Percentiles rank a stretch among this genome's conserved stretches.
Conservation (phyloP, 2,329 filamentous ascomycete genomes). For the Verticillium longisporum region DNA sequence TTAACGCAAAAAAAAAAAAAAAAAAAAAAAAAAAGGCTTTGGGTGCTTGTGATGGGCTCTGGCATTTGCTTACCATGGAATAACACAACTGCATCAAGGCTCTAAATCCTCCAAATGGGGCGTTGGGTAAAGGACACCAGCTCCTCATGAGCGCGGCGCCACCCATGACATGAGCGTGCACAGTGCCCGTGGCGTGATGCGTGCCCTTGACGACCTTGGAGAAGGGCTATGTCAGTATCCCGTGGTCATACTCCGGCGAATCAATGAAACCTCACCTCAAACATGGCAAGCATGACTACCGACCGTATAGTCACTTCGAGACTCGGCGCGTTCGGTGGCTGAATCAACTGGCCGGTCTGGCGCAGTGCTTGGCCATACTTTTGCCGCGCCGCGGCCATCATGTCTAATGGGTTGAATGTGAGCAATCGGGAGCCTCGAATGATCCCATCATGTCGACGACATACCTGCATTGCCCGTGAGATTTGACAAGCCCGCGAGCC, state of each 20-base stretch:
- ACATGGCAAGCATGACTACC: slow-evolving; percentile 53
- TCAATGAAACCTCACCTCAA: slow-evolving; percentile 39
- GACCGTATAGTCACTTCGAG: slow-evolving; percentile 40
- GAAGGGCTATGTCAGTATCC: background rate
- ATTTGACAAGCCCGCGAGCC: slow-evolving; percentile 51
- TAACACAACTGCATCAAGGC: slow-evolving; percentile 49
- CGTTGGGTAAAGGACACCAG: slow-evolving; percentile 29
- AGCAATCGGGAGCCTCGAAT: background rate
- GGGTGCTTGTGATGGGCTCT: background rate
- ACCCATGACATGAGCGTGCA: slow-evolving; percentile 52
- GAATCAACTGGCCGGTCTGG: slow-evolving; percentile 34
- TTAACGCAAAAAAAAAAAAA: background rate
- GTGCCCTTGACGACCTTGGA: slow-evolving; percentile 37
- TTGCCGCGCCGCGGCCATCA: slow-evolving; percentile 39
- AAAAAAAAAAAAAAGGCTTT: too few relatives aligned
- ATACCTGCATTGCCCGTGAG: slow-evolving; percentile 32
- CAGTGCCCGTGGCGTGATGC: slow-evolving; percentile 38
- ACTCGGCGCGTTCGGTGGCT: slow-evolving; percentile 21
- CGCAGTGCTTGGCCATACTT: slow-evolving; percentile 49
- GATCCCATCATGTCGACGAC: background rate
- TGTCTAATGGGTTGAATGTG: slow-evolving; percentile 11
- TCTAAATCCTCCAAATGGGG: slow-evolving; percentile 37
- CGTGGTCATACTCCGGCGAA: background rate
- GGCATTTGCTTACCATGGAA: slow-evolving; percentile 37
- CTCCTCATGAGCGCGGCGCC: slow-evolving; percentile 50